phyloP scores from a whole-genome alignment of 73 alveolate species.

The Tetrahymena thermophila region DNA sequence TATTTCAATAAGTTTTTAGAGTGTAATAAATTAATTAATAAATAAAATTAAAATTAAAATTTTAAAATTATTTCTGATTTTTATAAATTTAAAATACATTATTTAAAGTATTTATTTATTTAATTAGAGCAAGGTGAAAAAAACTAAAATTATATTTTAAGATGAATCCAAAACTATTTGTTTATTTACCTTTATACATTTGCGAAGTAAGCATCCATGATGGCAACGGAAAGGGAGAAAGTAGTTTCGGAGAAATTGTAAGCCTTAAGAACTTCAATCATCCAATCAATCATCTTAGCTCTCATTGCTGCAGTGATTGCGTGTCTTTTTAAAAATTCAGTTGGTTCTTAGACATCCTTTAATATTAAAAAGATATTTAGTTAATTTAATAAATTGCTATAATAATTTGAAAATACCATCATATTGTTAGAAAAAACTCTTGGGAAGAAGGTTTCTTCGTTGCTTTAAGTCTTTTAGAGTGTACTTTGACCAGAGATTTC shows the following conservation, averaged over 20 bases:
- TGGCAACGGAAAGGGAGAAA: slow-evolving; percentile 54
- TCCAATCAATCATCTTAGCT: slow-evolving; percentile 83
- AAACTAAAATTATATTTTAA: not conserved
- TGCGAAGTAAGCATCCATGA: slow-evolving; percentile 61
- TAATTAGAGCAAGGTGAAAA: not conserved
- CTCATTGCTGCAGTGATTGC: slow-evolving; percentile 69
- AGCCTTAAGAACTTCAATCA: slow-evolving; percentile 73
- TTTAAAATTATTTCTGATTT: not conserved
- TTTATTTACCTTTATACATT: not conserved
- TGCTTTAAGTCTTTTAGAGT: not conserved
- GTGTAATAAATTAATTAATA: too few relatives aligned
- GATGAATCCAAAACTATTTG: not conserved
- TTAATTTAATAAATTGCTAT: not conserved
- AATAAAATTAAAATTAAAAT: too few relatives aligned
- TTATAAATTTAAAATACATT: not conserved
- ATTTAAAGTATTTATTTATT: not conserved
- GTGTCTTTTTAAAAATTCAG: slow-evolving; percentile 37
- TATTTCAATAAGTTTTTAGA: too few relatives aligned
- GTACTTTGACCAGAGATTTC: not conserved
- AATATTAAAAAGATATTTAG: not conserved
- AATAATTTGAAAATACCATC: not conserved
- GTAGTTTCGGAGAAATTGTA: slow-evolving; percentile 58
- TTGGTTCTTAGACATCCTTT: not conserved
- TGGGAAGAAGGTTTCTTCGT: not conserved
- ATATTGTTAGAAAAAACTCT: not conserved